phyloP scores from a whole-genome alignment of 106 monocot species.

The Narthecium ossifragum region DNA sequence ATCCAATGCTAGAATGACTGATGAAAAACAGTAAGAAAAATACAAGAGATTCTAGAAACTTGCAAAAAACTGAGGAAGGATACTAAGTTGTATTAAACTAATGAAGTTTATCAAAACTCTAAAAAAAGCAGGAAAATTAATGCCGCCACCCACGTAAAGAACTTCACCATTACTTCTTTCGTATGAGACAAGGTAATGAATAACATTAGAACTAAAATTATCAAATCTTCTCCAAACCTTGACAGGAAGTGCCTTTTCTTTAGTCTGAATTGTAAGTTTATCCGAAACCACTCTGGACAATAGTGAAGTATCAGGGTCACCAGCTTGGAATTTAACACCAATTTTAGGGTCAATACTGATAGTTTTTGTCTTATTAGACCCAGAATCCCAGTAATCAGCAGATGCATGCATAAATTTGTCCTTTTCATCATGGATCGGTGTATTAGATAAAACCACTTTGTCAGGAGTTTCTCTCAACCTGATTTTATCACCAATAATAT shows the following conservation, averaged over 20 bases:
- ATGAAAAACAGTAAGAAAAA: too few species aligned
- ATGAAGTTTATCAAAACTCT: too few species aligned
- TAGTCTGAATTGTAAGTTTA: constrained; percentile 7
- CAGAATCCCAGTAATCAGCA: not conserved
- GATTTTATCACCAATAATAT: not conserved
- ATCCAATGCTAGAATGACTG: too few species aligned
- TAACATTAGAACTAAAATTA: too few species aligned
- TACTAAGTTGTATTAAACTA: too few species aligned
- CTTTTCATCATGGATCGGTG: not conserved
- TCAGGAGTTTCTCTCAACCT: not conserved
- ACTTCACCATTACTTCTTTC: not conserved
- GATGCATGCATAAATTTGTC: not conserved
- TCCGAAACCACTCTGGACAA: not conserved
- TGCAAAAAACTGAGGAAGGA: too few species aligned
- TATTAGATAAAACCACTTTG: not conserved
- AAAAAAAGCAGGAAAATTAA: not conserved
- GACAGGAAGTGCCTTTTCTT: not conserved
- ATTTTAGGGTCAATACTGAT: not conserved
- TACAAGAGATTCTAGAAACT: too few species aligned
- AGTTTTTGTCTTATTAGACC: not conserved
- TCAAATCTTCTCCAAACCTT: constrained; percentile 15
- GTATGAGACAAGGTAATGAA: not conserved
- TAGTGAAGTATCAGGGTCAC: not conserved
- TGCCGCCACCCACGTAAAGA: not conserved
- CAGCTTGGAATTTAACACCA: not conserved